Conservation (phyloP, 2,329 filamentous ascomycete genomes). For the Ceratocystis cacaofunesta region DNA sequence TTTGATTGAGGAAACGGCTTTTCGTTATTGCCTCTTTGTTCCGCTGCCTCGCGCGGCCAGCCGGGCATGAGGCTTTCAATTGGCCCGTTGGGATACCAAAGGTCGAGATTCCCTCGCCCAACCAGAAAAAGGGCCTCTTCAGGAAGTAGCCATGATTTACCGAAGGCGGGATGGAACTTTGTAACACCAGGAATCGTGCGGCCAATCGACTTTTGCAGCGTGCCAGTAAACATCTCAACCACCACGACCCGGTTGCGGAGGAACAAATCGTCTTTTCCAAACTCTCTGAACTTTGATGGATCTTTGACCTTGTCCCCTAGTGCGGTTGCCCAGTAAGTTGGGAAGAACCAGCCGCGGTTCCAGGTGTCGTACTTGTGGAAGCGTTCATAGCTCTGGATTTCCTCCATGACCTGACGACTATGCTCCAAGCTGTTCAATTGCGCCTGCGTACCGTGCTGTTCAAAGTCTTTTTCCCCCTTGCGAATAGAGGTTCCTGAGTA, state of each 20-base stretch:
- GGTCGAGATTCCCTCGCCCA: constrained; percentile 73
- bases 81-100: constrained; percentile 60
- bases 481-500: constrained; percentile 55
- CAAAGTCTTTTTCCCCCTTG: constrained; percentile 93
- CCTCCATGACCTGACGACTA: constrained; percentile 76
- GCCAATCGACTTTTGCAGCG: constrained; percentile 64
- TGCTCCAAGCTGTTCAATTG: constrained; percentile 66
- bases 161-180: constrained; percentile 36
- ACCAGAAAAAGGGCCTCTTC: constrained; percentile 85
- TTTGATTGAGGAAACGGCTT: constrained; percentile 19
- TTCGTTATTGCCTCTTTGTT: constrained; percentile 20
- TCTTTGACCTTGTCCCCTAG: constrained; percentile 18
- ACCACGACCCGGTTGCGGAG: constrained; percentile 42
- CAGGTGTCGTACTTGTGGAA: constrained; percentile 54
- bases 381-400: constrained; percentile 64
- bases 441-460: constrained; percentile 72
- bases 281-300: constrained; percentile 9
- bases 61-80: constrained; percentile 35
- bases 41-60: constrained; percentile 17
- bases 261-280: constrained; percentile 19
- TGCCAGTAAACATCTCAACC: constrained; percentile 56
- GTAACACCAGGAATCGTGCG: constrained; percentile 42
- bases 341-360: constrained; percentile 59
- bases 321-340: constrained; percentile 35
- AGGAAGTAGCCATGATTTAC: constrained; percentile 67